Percentiles rank a stretch among this genome's conserved stretches.
Evolutionary conservation across 2,329 filamentous ascomycete species (phyloP).

Genomic region (Sclerotinia subarctica): DNA sequence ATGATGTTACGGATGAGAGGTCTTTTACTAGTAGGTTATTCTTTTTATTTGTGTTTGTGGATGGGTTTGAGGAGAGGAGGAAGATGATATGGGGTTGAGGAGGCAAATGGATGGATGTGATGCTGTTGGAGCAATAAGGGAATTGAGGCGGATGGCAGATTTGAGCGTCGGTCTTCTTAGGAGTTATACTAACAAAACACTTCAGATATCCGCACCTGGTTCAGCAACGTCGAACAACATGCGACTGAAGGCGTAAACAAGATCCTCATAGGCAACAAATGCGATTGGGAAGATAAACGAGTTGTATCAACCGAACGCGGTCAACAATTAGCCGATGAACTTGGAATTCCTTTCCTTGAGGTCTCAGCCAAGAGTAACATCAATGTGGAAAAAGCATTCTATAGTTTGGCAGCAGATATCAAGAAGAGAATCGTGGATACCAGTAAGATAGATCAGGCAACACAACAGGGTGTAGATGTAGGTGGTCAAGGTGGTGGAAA

Average conservation of each 20-base stretch:
- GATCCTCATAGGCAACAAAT: constrained; percentile 99
- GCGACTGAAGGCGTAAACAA: constrained; percentile 99
- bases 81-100: background rate
- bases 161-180: background rate
- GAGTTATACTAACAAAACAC: background rate
- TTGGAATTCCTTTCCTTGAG: constrained; percentile 97
- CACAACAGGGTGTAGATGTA: constrained; percentile 63
- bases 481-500: constrained; percentile 54
- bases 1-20: constrained; percentile 99
- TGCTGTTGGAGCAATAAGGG: background rate
- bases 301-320: constrained; percentile 90
- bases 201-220: constrained; percentile 97
- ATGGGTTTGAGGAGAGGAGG: background rate
- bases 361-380: constrained; percentile 99
- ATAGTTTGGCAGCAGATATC: constrained; percentile 90
- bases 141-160: background rate
- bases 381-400: constrained; percentile 99
- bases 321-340: constrained; percentile 88
- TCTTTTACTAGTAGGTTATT: constrained; percentile 81
- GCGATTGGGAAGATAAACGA: constrained; percentile 99
- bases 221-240: constrained; percentile 99
- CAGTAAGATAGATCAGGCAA: constrained; percentile 68
- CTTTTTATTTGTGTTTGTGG: constrained; percentile 1
- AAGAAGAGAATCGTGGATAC: constrained; percentile 98
- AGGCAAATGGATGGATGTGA: background rate